Conservation (phyloP, 2,329 filamentous ascomycete species). For the Keithomyces neogunnii region DNA sequence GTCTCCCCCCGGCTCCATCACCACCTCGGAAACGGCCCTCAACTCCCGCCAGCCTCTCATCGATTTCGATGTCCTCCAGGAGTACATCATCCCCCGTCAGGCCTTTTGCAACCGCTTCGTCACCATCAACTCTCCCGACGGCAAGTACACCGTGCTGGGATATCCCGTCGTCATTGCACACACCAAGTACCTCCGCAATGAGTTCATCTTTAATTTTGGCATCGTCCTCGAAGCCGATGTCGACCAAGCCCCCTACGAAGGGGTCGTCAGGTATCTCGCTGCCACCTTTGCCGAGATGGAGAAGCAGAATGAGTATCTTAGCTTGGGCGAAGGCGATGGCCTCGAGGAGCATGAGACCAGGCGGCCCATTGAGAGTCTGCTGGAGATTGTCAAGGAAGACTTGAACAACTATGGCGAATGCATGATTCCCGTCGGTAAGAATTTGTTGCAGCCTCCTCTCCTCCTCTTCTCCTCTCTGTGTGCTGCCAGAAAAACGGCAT, state of each 20-base stretch:
- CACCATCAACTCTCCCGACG: slow-evolving; percentile 63
- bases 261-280: slow-evolving; percentile 78
- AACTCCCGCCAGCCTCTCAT: slow-evolving; percentile 52
- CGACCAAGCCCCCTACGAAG: slow-evolving; percentile 73
- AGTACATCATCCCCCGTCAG: slow-evolving; percentile 91
- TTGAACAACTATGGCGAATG: slow-evolving; percentile 96
- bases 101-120: slow-evolving; percentile 91
- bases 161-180: slow-evolving; percentile 84
- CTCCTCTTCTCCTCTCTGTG: background rate
- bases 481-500: background rate
- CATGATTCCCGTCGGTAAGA: slow-evolving; percentile 88
- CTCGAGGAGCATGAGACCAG: slow-evolving; percentile 34
- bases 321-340: slow-evolving; percentile 41
- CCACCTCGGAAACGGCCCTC: slow-evolving; percentile 25
- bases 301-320: slow-evolving; percentile 80
- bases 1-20: slow-evolving; percentile 54
- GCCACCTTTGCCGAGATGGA: slow-evolving; percentile 82
- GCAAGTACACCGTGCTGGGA: slow-evolving; percentile 70
- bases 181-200: slow-evolving; percentile 77
- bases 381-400: slow-evolving; percentile 77
- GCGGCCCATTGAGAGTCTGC: slow-evolving; percentile 71
- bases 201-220: slow-evolving; percentile 98
- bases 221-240: slow-evolving; percentile 61
- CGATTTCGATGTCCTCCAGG: slow-evolving; percentile 76
- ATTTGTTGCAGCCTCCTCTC: slow-evolving; percentile 9